Conservation (phyloP, 768 basidiomycete species). For the Termitomyces sp. region DNA sequence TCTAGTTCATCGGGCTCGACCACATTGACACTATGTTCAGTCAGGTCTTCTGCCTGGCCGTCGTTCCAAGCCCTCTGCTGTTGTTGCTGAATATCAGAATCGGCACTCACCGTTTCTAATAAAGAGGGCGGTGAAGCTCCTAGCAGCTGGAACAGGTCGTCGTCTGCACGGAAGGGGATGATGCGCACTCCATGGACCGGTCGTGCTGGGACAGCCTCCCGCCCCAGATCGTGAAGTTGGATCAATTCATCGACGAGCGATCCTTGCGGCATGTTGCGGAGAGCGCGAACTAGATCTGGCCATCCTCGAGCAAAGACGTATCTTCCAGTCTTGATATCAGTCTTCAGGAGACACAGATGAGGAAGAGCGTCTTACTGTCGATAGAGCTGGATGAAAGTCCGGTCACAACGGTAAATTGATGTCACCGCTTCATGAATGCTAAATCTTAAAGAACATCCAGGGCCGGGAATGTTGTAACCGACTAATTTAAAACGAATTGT, state of each 20-base stretch:
- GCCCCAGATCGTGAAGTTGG: constrained; percentile 16
- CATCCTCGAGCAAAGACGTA: constrained; percentile 21
- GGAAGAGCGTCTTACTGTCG: constrained; percentile 5
- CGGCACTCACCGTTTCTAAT: constrained; percentile 3
- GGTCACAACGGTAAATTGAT: constrained; percentile 12
- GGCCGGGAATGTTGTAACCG: constrained; percentile 21
- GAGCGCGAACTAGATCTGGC: constrained; percentile 17
- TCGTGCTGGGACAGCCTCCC: background rate
- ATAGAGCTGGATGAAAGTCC: constrained; percentile 8
- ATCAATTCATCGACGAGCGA: constrained; percentile 21
- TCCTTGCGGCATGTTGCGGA: constrained; percentile 12
- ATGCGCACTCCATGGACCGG: constrained; percentile 3
- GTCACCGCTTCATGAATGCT: constrained; percentile 14
- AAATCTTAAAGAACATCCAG: constrained; percentile 2
- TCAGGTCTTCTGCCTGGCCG: background rate
- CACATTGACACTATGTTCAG: background rate
- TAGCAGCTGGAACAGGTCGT: constrained; percentile 7
- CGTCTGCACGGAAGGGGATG: constrained; percentile 4
- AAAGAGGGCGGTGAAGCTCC: background rate
- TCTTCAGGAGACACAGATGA: background rate
- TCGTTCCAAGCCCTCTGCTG: background rate
- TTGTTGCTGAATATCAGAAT: background rate
- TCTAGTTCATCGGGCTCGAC: background rate
- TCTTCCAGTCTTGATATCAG: background rate
- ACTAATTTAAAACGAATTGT: constrained; percentile 10